Base-by-base conservation (phyloP, 805 yeast genomes). In the Blastobotrys terrestris region DNA sequence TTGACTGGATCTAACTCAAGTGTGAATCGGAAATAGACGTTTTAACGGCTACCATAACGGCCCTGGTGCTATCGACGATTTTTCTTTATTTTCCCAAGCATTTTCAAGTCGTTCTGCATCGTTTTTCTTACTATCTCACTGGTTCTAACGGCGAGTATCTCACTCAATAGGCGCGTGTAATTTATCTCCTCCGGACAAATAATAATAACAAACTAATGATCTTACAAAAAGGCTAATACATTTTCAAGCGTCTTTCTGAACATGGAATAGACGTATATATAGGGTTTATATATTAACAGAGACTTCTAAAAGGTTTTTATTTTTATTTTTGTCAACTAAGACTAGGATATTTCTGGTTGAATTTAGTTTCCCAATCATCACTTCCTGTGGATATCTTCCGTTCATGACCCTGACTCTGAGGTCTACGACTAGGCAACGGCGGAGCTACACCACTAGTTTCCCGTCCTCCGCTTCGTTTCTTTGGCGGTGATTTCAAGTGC, bases 291-390 rank as follows among this genome's bases (percentile, higher is more conserved):
- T 40, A 2, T 11, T 22, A 44, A 20, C 6, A 16, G n/a, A 31
- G 22, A 14, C 22, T 15, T 26, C 13, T 19, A 15, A 18, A n/a
- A n/a, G n/a, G n/a, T n/a, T n/a, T n/a, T n/a, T n/a, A n/a, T n/a
- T n/a, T n/a, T n/a, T n/a, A n/a, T 8, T 13, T 20, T 15, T 3
- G 14, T 52, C 51, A 58, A 18, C 55, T 52, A 40, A 62, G 52
- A 43, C 63, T 58, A 6, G 65, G 65, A 45, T 61, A 61, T 51
- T 60, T 61, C 46, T 58, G 52, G 49, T 62, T 61, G 52, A 62
- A 62, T 39, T 53, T 52, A 42, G 45, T 43, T 47, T 61, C 62
- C 65, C 63, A 61, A 53, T 61, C 65, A 19, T 61, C 63, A 19
- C 50, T 44, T 35, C 45, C 42, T 15, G 51, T 51, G 14, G 40